These are phyloP conservation scores for Sporothrix inflata DNA, from an alignment of 2,329 filamentous ascomycete species.

Conservation along the genomic window DNA sequence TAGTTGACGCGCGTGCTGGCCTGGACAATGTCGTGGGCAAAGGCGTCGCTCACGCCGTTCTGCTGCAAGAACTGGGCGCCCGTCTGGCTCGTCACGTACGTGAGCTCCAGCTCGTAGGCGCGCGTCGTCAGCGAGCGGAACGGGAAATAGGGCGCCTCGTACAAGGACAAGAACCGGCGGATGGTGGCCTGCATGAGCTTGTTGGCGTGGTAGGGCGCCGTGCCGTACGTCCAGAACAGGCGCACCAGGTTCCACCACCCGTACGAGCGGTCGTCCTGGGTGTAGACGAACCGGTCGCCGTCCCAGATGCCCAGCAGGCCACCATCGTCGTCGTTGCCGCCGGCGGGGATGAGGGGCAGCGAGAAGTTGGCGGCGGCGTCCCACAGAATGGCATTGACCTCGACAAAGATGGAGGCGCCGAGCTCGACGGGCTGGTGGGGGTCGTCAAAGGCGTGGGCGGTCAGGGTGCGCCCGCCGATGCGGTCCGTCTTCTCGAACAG, in stretches of 20 bases:
- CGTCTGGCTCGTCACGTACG: slow-evolving; percentile 67
- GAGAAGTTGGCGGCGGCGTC: slow-evolving; percentile 72
- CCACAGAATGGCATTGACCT: slow-evolving; percentile 79
- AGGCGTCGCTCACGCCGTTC: slow-evolving; percentile 68
- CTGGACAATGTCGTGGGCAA: slow-evolving; percentile 82
- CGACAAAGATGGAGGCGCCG: slow-evolving; percentile 89
- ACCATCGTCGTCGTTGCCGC: slow-evolving; percentile 45
- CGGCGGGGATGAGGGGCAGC: slow-evolving; percentile 58
- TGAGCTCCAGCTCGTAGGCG: slow-evolving; percentile 68
- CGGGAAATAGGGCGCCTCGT: slow-evolving; percentile 80
- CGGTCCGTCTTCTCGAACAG: slow-evolving; percentile 79
- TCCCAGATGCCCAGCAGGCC: slow-evolving; percentile 81
- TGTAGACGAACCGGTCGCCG: slow-evolving; percentile 72
- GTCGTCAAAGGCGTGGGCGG: slow-evolving; percentile 75
- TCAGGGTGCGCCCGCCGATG: slow-evolving; percentile 85
- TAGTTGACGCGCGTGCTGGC: slow-evolving; percentile 94
- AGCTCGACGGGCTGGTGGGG: slow-evolving; percentile 74
- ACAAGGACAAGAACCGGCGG: slow-evolving; percentile 75
- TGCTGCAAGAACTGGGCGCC: slow-evolving; percentile 72
- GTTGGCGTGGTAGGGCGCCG: slow-evolving; percentile 73
- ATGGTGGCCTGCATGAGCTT: slow-evolving; percentile 73
- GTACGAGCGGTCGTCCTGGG: slow-evolving; percentile 60
- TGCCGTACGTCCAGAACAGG: slow-evolving; percentile 83
- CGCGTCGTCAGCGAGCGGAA: slow-evolving; percentile 75
- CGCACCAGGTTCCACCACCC: slow-evolving; percentile 81